Evolutionary conservation across 2,329 filamentous ascomycete genomes (phyloP), one percentile per base, ranked within the genome.

Genomic region (Arthroderma sp.): DNA sequence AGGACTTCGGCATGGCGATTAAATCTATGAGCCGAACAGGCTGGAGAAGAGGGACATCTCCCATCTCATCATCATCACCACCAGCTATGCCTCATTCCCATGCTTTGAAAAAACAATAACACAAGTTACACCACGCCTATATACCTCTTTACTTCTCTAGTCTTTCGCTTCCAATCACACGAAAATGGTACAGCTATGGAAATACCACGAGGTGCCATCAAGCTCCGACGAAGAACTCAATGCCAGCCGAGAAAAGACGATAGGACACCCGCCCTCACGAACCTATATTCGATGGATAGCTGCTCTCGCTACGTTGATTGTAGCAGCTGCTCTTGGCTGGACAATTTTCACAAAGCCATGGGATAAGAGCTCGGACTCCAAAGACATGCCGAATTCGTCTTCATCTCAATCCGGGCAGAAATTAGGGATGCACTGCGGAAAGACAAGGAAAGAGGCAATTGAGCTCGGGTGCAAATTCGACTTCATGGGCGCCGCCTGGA

Each of bases 401-500:
- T 32, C 29, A 15, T 32, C 39, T 8, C 30, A 9, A 7, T 4
- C 11, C 2, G 22, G 22, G 11, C 4, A 29, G 5, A 15, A 32
- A 32, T 7, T 32, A 15, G 33, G 22, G 4, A 11, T n/a, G n/a
- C 15, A 32, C 22, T 46, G 48, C 29, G 43, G 46, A 31, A 43
- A 33, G 37, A 44, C 48, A 11, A 43, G 46, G 31, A 9, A 10
- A 10, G 48, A 50, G 6, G 48, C 48, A 8, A 11, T 48, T 34
- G 32, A 34, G 22, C 47, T 36, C 5, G 42, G 44, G 10, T 48
- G 46, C 32, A 40, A 37, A 5, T 40, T 50, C 9, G 48, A 48
- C 33, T n/a, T 46, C 22, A 30, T 48, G 43, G 48, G 32, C 22
- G 31, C 40, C 5, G 43, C 48, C 1, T 50, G 48, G 48, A 22